A percentile compares a stretch with the other conserved stretches of the same genome.
Evolutionary conservation across 805 yeast species (phyloP).

Genomic region (Spencermartinsiella europaea): DNA sequence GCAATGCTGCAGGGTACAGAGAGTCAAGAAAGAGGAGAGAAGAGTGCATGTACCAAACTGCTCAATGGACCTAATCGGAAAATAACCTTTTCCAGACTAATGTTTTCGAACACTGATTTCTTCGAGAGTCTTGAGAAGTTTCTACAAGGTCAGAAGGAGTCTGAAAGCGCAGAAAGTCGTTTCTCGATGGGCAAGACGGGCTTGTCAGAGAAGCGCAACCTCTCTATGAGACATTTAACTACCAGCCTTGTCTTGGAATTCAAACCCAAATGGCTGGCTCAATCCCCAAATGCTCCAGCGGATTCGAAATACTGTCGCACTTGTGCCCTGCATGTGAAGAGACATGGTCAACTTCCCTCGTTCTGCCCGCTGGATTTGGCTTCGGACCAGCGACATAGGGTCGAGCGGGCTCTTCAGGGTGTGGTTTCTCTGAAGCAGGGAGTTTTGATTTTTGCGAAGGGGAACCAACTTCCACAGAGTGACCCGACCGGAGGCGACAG

Average conservation of each 20-base stretch:
- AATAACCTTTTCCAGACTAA: background rate
- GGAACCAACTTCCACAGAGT: too few relatives aligned
- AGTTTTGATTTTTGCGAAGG: slow-evolving; percentile 14
- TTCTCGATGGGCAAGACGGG: too few relatives aligned
- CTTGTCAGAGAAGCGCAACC: too few relatives aligned
- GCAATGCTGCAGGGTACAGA: too few relatives aligned
- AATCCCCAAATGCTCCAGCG: slow-evolving; percentile 38
- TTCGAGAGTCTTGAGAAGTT: too few relatives aligned
- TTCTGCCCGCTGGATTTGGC: slow-evolving; percentile 47
- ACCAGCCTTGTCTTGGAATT: slow-evolving; percentile 39
- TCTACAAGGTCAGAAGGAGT: too few relatives aligned
- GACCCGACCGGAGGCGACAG: too few relatives aligned
- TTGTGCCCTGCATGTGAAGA: slow-evolving; percentile 43
- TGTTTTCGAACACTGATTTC: background rate
- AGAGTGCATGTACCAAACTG: too few relatives aligned
- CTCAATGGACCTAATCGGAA: background rate
- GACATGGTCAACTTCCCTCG: slow-evolving; percentile 33
- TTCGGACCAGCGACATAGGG: slow-evolving; percentile 24
- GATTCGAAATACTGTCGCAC: slow-evolving; percentile 46
- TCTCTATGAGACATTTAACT: too few relatives aligned
- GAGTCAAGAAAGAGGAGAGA: too few relatives aligned
- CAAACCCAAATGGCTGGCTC: slow-evolving; percentile 59
- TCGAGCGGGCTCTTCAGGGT: slow-evolving; percentile 2
- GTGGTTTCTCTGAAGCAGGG: slow-evolving; percentile 7
- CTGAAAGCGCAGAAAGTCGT: too few relatives aligned